Base-by-base conservation (phyloP, 2,329 filamentous ascomycete species). In the Ophiosphaerella herpotricha region DNA sequence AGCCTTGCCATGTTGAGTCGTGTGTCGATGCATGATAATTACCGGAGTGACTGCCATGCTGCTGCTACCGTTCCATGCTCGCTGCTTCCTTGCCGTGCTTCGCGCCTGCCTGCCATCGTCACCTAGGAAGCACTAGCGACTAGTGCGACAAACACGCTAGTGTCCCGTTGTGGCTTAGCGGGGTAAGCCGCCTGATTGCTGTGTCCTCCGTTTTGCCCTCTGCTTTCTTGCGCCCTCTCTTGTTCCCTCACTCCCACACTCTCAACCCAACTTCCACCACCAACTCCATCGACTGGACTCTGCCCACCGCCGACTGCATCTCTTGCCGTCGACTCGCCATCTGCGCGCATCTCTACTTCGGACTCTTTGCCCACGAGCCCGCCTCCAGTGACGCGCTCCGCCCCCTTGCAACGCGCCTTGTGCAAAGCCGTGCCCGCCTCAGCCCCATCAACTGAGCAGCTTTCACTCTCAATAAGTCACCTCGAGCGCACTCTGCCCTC, bases 31-130 rank as follows among this genome's bases (percentile, higher is more conserved):
- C 7, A 34, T 34, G 44, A 63, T 34, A 44, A 63, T 50, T 57
- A 75, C 74, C 69, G 74, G 73, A 67, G 74, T 73, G 64, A 75
- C 64, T 50, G 74, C 74, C 74, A 75, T 75, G 55, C 53, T 67
- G 62, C 60, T 67, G 63, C 55, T 42, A 47, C 32, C 66, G 57
- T 57, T 52, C 63, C 64, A 66, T 61, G 33, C 45, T 57, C 48
- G 56, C 55, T 44, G 51, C 40, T 50, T 50, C 45, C 41, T 45
- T 32, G 41, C 11, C 2, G 26, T 29, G 26, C 26, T 29, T 29
- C 26, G 38, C 33, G 47, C 58, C 57, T 60, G 50, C 54, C 26
- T 61, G 63, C 64, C 57, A 48, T 61, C 57, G 58, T 58, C 50
- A 55, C 57, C 52, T 45, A 32, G 46, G 53, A 42, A 52, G 54